Base-by-base conservation (phyloP, 1,284 basidiomycete species). In the Ceratobasidium sp. region DNA sequence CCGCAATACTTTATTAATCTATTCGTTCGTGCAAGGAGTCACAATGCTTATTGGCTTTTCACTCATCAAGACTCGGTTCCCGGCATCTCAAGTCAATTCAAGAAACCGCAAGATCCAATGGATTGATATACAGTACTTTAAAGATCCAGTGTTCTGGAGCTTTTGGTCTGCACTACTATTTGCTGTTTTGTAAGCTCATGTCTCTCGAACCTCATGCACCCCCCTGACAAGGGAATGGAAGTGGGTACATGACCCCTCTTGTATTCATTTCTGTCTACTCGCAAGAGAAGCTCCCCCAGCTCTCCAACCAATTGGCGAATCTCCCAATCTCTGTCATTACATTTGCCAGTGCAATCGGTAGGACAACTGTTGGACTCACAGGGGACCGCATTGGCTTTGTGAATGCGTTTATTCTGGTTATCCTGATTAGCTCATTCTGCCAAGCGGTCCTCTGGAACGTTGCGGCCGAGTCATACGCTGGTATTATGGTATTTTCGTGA, bases 401-500 rank as follows among this genome's bases (percentile, higher is more conserved):
- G 22, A 73, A 74, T 45, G 72, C 73, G n/a, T 72, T 75, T 25
- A 71, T 74, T 10, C 45, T 72, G 40, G 67, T 70, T 31, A 68
- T 75, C n/a, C 54, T 72, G 17, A 52, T 75, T 32, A 70, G 72
- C n/a, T 74, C 73, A 2, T 55, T 73, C 27, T 47, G 71, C 8
- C 75, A 75, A 32, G 71, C 73, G 34, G 56, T 74, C 22, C 50
- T 70, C 17, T 75, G 75, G 75, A 73, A 75, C 42, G 73, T 74
- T n/a, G 74, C 75, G 3, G 69, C 53, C 4, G 42, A 58, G 27
- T 70, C 55, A 10, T 75, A 71, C 54, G 52, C 68, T n/a, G 69
- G 68, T 0, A 71, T 74, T 17, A 62, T 74, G 43, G 72, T 57
- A 34, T 75, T 75, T 50, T 69, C 74, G 20, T 64, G 70, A 38